Percentiles rank a stretch among this genome's conserved stretches.
These are phyloP conservation scores for Triangularia setosa DNA, from an alignment of 2,329 filamentous ascomycete genomes.

Conservation along the genomic window DNA sequence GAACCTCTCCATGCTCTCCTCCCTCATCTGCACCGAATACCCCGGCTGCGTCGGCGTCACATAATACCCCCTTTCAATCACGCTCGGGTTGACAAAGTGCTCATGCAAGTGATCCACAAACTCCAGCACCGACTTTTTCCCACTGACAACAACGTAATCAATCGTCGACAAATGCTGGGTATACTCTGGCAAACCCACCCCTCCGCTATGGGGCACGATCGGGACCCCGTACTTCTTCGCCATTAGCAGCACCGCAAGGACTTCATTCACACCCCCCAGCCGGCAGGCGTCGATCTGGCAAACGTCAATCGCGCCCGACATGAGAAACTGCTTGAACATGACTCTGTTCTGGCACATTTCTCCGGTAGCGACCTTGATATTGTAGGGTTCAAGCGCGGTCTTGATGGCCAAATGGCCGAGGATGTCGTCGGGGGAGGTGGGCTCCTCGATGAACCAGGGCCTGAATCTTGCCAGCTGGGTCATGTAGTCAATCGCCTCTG, in stretches of 20 bases:
- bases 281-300: conserved; percentile 90
- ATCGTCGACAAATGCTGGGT: conserved; percentile 90
- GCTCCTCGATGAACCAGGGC: conserved; percentile 94
- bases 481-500: conserved; percentile 87
- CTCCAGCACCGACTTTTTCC: conserved; percentile 77
- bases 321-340: conserved; percentile 87
- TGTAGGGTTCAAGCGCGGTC: conserved; percentile 69
- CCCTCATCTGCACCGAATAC: conserved; percentile 92
- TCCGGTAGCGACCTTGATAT: conserved; percentile 82
- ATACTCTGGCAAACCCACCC: conserved; percentile 88
- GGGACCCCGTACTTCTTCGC: conserved; percentile 75
- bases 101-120: conserved; percentile 93
- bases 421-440: conserved; percentile 84
- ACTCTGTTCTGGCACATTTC: conserved; percentile 97
- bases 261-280: conserved; percentile 86
- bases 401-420: conserved; percentile 83
- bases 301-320: conserved; percentile 75
- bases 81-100: conserved; percentile 79
- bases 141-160: conserved; percentile 83
- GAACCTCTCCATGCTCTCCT: conserved; percentile 77
- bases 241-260: conserved; percentile 83
- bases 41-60: conserved; percentile 78
- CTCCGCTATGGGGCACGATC: conserved; percentile 84
- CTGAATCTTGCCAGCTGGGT: conserved; percentile 75
- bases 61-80: conserved; percentile 82